Evolutionary conservation across 306 rosid species (phyloP).

Genomic region (Vicia faba): DNA sequence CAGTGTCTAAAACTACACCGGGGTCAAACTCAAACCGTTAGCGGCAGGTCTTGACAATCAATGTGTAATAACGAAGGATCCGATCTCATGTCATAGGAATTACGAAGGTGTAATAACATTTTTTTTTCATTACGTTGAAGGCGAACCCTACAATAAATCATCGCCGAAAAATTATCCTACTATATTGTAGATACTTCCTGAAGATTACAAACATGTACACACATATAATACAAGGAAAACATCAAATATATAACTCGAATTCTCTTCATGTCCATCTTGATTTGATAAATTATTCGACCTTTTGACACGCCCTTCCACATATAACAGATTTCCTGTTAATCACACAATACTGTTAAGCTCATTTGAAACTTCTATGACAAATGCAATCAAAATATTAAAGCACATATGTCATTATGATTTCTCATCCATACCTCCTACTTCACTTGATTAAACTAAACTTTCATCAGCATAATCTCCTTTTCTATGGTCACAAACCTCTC

Average conservation of each 20-base stretch:
- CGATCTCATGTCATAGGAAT: no score
- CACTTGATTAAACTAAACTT: slow-evolving; percentile 68
- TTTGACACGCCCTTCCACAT: slow-evolving; percentile 55
- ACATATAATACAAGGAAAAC: slow-evolving; percentile 5
- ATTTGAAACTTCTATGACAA: not conserved
- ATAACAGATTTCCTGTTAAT: slow-evolving; percentile 44
- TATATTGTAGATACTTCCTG: slow-evolving; percentile 27
- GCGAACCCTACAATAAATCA: slow-evolving; percentile 63
- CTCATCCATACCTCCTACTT: slow-evolving; percentile 65
- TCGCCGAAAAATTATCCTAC: slow-evolving; percentile 43
- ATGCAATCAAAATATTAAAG: not conserved
- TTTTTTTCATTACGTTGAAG: no score
- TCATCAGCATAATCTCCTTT: slow-evolving; percentile 93
- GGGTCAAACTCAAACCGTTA: no score
- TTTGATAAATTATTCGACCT: slow-evolving; percentile 40
- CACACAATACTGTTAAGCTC: no score
- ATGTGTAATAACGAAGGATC: no score
- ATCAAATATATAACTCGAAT: slow-evolving; percentile 64
- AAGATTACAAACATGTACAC: not conserved
- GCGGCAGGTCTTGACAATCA: no score
- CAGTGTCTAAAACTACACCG: no score
- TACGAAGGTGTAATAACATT: no score
- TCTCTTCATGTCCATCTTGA: slow-evolving; percentile 71
- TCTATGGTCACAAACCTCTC: slow-evolving; percentile 96
- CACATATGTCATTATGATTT: slow-evolving; percentile 14